These are phyloP conservation scores for Peronospora farinosa DNA, from an alignment of 352 stramenopile species.

Conservation along the genomic window DNA sequence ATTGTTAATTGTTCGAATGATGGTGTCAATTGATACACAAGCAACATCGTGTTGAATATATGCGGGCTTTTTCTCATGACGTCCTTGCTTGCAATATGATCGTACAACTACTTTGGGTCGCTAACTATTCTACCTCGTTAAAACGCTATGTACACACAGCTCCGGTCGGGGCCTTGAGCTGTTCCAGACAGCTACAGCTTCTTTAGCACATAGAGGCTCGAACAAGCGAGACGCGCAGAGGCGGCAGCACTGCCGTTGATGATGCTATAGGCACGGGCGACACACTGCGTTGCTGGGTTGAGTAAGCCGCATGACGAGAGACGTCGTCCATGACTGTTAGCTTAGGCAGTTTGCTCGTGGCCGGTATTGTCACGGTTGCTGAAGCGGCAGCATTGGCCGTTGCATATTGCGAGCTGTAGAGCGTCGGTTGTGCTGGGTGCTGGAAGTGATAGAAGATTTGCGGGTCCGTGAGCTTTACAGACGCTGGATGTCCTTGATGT, in stretches of 20 bases:
- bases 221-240: conserved; percentile 38
- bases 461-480: conserved; percentile 29
- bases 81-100: conserved; percentile 10
- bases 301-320: conserved; percentile 18
- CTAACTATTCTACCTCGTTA: conserved; percentile 23
- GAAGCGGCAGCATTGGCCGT: conserved; percentile 2
- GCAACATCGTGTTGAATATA: not conserved
- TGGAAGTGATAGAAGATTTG: conserved; percentile 34
- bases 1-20: not conserved
- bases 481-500: conserved; percentile 8
- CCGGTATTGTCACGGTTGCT: conserved; percentile 10
- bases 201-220: conserved; percentile 36
- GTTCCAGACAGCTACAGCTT: not conserved
- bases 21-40: no score
- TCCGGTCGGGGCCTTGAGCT: not conserved
- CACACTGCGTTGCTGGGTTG: conserved; percentile 17
- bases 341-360: conserved; percentile 33
- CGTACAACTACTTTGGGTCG: conserved; percentile 26
- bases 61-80: conserved; percentile 13
- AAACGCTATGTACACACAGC: conserved; percentile 20
- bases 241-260: conserved; percentile 32
- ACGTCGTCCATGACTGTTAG: conserved; percentile 23
- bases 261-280: conserved; percentile 28
- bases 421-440: conserved; percentile 8
- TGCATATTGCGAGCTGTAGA: conserved; percentile 16